A percentile compares a stretch with the other conserved stretches of the same genome.
phyloP scores from a whole-genome alignment of 1,139 yeast genomes.

The Magnusiomyces magnusii region DNA sequence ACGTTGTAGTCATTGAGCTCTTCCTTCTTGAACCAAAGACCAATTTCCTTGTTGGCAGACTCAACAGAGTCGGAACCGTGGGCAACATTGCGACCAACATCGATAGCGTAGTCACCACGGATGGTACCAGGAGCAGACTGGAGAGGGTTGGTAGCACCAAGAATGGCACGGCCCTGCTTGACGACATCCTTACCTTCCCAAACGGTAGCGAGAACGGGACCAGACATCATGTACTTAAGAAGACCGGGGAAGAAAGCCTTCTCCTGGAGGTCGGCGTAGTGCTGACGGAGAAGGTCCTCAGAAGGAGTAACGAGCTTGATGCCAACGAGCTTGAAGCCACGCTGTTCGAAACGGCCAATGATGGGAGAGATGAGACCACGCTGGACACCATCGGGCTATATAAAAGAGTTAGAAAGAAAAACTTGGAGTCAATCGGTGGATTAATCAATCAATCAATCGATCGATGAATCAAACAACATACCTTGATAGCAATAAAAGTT shows the following conservation, averaged over 20 bases:
- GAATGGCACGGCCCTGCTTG: slow-evolving; percentile 94
- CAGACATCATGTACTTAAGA: slow-evolving; percentile 94
- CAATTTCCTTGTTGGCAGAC: slow-evolving; percentile 93
- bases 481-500: slow-evolving; percentile 96
- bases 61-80: slow-evolving; percentile 99
- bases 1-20: slow-evolving; percentile 93
- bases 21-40: slow-evolving; percentile 96
- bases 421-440: neutral
- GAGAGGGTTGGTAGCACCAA: slow-evolving; percentile 99
- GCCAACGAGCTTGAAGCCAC: slow-evolving; percentile 96
- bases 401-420: neutral
- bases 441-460: neutral
- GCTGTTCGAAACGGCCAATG: slow-evolving; percentile 89
- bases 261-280: slow-evolving; percentile 89
- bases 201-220: slow-evolving; percentile 98
- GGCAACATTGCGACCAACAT: slow-evolving; percentile 98
- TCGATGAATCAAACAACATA: slow-evolving; percentile 16
- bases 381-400: slow-evolving; percentile 97
- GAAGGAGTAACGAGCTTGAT: slow-evolving; percentile 87
- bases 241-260: slow-evolving; percentile 97
- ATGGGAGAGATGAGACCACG: slow-evolving; percentile 92
- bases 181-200: slow-evolving; percentile 99
- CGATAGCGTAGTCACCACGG: slow-evolving; percentile 83
- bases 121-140: slow-evolving; percentile 98
- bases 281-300: slow-evolving; percentile 82